Conservation (phyloP, 257 asterid genomes). For the Scutellaria galericulata region DNA sequence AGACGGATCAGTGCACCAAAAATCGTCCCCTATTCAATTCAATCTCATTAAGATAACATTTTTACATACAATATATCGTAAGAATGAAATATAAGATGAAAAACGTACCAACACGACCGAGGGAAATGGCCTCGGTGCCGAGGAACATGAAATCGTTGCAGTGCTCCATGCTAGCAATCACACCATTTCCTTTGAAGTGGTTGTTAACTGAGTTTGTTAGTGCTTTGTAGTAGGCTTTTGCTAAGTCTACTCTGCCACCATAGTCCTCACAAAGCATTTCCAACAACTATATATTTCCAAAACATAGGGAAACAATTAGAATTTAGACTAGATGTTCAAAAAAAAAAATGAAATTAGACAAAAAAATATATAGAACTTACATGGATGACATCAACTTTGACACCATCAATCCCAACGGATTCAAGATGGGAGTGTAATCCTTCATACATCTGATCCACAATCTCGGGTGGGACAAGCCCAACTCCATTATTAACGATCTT, state of each 20-base stretch:
- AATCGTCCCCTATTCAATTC: slow-evolving; percentile 70
- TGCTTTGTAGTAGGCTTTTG: slow-evolving; percentile 83
- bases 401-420: slow-evolving; percentile 88
- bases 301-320: background rate
- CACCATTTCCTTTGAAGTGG: slow-evolving; percentile 95
- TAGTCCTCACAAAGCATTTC: slow-evolving; percentile 91
- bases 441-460: slow-evolving; percentile 66
- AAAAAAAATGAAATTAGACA: background rate
- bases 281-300: slow-evolving; percentile 50
- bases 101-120: slow-evolving; percentile 86
- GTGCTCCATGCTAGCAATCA: slow-evolving; percentile 97
- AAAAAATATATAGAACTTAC: slow-evolving; percentile 42
- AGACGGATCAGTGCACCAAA: slow-evolving; percentile 96
- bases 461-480: slow-evolving; percentile 84
- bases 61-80: no score
- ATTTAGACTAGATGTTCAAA: background rate
- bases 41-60: background rate
- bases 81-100: background rate
- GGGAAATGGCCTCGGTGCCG: slow-evolving; percentile 78
- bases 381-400: slow-evolving; percentile 93
- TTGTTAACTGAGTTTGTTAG: slow-evolving; percentile 65
- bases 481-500: slow-evolving; percentile 89
- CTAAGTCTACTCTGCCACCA: slow-evolving; percentile 90
- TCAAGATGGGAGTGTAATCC: slow-evolving; percentile 87
- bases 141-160: slow-evolving; percentile 98